These are phyloP conservation scores for Breynia disticha DNA, from an alignment of 441 rosid species.

Conservation along the genomic window DNA sequence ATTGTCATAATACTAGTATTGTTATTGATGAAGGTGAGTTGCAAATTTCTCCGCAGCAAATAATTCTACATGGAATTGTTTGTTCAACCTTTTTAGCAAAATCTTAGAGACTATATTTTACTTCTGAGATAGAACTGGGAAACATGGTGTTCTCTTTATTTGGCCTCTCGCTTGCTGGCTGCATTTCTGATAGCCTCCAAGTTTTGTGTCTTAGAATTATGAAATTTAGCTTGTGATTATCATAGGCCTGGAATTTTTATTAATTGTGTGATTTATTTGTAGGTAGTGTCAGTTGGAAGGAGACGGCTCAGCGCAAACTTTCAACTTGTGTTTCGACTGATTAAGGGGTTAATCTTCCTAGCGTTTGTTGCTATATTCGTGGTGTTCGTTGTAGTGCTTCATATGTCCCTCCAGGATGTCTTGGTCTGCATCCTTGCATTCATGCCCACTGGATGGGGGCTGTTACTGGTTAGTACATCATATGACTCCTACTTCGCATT, in stretches of 20 bases:
- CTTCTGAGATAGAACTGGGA: neutral
- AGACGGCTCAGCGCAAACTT: neutral
- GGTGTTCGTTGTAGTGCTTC: neutral
- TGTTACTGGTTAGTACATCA: neutral
- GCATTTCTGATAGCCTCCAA: no score
- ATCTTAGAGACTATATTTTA: neutral
- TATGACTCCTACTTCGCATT: no score
- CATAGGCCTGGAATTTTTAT: no score
- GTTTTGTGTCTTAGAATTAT: no score
- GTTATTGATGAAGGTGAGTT: conserved; percentile 3
- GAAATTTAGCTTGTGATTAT: no score
- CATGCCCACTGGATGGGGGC: conserved; percentile 60
- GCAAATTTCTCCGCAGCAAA: neutral
- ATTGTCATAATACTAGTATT: conserved; percentile 10
- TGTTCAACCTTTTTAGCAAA: neutral
- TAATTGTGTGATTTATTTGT: no score
- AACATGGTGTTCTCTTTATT: neutral
- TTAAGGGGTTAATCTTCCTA: neutral
- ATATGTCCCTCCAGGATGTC: neutral
- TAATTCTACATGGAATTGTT: neutral
- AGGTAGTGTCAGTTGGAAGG: neutral
- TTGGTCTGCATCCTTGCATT: conserved; percentile 54
- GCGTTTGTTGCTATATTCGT: neutral
- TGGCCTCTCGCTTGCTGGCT: neutral
- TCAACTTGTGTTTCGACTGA: neutral